Evolutionary conservation across 2,329 filamentous ascomycete genomes (phyloP), one percentile per base, ranked within the genome.

Genomic region (Ophiocordyceps unilateralis): DNA sequence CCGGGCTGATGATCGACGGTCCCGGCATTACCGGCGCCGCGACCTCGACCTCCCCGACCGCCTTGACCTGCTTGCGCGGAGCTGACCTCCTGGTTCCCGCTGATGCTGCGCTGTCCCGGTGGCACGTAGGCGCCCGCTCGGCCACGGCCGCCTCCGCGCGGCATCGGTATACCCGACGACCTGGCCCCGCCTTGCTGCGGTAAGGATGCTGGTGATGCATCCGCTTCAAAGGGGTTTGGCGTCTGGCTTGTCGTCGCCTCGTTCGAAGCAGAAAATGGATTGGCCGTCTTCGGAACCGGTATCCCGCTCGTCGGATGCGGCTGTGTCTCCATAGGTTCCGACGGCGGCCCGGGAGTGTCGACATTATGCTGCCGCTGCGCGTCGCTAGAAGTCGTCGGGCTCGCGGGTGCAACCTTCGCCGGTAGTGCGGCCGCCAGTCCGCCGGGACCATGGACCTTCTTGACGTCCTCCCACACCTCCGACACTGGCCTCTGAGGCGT

Each of bases 381-480:
- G 6, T 41, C 30, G 17, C 28, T 24, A 3, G 41, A 21, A 11
- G 45, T 36, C 12, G 46, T 30, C 22, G 43, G 26, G 40, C 34
- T 41, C 20, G 15, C 39, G 19, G 43, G 43, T 7, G 20, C 24
- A 14, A 46, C 40, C 37, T 43, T 47, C n/a, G 45, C 45, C 26
- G 48, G 47, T 12, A 46, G 49, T 6, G 37, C 45, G 5, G 48
- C 39, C 40, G 41, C 44, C 9, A 45, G 23, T 14, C 41, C 46
- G 8, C 41, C 28, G 7, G 58, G 56, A 20, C 61, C 54, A 61
- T 89, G 88, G 0, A 82, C 87, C 44, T 84, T 67, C 61, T 89
- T 88, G 0, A 82, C 87, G 43, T 83, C 65, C 48, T 81, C 78
- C 83, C 85, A 95, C 0, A 95, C 88, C 59, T 95, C 87, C 10